phyloP scores from a whole-genome alignment of 2,329 filamentous ascomycete genomes.

The Zymoseptoria crescenta region DNA sequence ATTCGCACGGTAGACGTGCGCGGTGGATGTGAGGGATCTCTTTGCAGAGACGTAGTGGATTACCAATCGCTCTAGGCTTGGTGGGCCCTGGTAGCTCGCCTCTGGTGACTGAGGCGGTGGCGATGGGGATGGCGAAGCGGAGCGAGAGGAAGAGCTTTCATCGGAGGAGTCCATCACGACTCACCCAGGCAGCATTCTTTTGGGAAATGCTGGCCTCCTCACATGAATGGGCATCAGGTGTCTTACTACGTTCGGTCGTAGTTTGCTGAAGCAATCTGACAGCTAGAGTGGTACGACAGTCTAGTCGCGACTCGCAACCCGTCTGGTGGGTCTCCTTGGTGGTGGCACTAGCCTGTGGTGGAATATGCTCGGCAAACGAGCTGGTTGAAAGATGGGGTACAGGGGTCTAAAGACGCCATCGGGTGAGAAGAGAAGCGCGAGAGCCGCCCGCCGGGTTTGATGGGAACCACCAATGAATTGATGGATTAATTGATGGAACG shows the following conservation, averaged over 20 bases:
- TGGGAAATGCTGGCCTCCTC: neutral
- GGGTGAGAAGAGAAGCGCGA: neutral
- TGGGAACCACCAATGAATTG: neutral
- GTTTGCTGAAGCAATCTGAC: neutral
- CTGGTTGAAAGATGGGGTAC: too few relatives aligned
- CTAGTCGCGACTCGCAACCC: neutral
- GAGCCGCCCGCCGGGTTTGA: neutral
- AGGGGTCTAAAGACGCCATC: too few relatives aligned
- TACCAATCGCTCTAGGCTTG: slow-evolving; percentile 67
- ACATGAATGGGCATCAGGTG: neutral
- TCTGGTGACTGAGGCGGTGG: slow-evolving; percentile 35
- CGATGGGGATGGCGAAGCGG: slow-evolving; percentile 17
- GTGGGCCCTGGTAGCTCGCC: slow-evolving; percentile 34
- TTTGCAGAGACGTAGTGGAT: slow-evolving; percentile 80
- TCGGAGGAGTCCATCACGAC: slow-evolving; percentile 5
- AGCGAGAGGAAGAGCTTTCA: slow-evolving; percentile 5
- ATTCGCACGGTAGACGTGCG: slow-evolving; percentile 72
- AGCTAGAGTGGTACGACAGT: too few relatives aligned
- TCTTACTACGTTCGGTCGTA: neutral
- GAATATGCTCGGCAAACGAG: neutral
- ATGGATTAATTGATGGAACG: neutral
- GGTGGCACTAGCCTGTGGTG: neutral
- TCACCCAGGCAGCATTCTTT: neutral
- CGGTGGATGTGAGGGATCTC: slow-evolving; percentile 75
- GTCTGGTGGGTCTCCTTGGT: neutral